Percentiles rank a stretch among this genome's conserved stretches.
phyloP scores from a whole-genome alignment of 2,329 filamentous ascomycete genomes.

The Sporothrix humicola region DNA sequence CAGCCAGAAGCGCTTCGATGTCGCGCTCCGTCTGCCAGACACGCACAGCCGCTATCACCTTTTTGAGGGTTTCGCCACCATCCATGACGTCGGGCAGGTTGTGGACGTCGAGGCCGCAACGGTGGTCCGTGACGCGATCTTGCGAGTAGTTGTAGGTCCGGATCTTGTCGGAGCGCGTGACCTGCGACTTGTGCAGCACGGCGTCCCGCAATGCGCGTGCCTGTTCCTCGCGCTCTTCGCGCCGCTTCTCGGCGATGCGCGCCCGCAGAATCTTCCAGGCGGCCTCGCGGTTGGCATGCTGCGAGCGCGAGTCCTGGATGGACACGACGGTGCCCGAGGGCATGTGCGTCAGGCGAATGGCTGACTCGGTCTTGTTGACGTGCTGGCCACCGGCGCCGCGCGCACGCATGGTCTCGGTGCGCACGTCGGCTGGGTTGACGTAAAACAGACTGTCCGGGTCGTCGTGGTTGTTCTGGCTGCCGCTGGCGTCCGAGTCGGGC shows the following conservation, averaged over 20 bases:
- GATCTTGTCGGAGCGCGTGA: constrained; percentile 92
- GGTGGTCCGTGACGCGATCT: constrained; percentile 85
- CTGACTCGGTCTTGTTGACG: constrained; percentile 97
- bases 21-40: constrained; percentile 78
- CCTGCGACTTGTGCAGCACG: constrained; percentile 78
- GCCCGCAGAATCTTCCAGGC: constrained; percentile 87
- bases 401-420: constrained; percentile 86
- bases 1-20: constrained; percentile 70
- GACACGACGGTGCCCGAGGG: constrained; percentile 86
- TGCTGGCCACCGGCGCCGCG: constrained; percentile 94
- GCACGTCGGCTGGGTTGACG: constrained; percentile 81
- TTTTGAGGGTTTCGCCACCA: constrained; percentile 73
- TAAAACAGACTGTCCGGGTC: constrained; percentile 93
- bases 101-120: constrained; percentile 78
- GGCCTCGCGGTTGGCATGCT: constrained; percentile 83
- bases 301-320: constrained; percentile 91
- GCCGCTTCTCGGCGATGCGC: constrained; percentile 76
- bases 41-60: constrained; percentile 77
- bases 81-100: constrained; percentile 80
- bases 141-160: constrained; percentile 83
- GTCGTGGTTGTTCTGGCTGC: constrained; percentile 66
- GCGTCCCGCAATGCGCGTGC: constrained; percentile 75
- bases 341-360: constrained; percentile 87
- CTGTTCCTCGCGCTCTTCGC: constrained; percentile 84
- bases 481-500: background rate